Evolutionary conservation across 1,284 basidiomycete species (phyloP).

Genomic region (Fomitiporia mediterranea): DNA sequence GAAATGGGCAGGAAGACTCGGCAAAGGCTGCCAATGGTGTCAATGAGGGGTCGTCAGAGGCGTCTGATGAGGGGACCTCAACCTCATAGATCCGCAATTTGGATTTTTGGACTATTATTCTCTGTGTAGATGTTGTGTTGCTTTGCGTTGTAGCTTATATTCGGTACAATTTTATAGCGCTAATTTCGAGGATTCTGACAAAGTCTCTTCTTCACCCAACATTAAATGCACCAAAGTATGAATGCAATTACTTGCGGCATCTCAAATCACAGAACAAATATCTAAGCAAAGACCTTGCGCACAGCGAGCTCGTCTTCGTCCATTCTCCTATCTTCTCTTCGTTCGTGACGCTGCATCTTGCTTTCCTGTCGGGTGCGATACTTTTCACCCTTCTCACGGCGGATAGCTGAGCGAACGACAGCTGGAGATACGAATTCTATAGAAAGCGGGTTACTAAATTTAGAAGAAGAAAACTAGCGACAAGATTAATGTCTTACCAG

Average conservation of each 20-base stretch:
- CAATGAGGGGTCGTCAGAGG: neutral
- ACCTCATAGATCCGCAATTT: neutral
- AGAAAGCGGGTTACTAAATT: slow-evolving; percentile 5
- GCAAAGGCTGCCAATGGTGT: neutral
- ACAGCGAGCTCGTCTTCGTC: slow-evolving; percentile 82
- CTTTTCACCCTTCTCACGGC: slow-evolving; percentile 72
- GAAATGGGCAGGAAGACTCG: neutral
- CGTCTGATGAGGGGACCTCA: neutral
- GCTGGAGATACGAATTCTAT: slow-evolving; percentile 90
- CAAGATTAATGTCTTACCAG: slow-evolving; percentile 58
- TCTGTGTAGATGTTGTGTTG: neutral
- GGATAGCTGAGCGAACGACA: slow-evolving; percentile 69
- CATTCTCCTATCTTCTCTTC: slow-evolving; percentile 63
- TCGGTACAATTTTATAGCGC: neutral
- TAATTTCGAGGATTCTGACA: neutral
- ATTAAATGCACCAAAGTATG: too few relatives aligned
- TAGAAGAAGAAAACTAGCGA: slow-evolving; percentile 13
- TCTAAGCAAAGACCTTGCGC: slow-evolving; percentile 83
- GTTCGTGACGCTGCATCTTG: slow-evolving; percentile 59
- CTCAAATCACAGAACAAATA: neutral
- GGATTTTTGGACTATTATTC: neutral
- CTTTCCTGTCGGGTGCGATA: slow-evolving; percentile 80
- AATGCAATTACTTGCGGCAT: too few relatives aligned
- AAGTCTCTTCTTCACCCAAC: too few relatives aligned
- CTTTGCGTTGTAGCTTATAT: neutral